These are phyloP conservation scores for Arthromyces matolae DNA, from an alignment of 768 basidiomycete genomes.

Conservation along the genomic window DNA sequence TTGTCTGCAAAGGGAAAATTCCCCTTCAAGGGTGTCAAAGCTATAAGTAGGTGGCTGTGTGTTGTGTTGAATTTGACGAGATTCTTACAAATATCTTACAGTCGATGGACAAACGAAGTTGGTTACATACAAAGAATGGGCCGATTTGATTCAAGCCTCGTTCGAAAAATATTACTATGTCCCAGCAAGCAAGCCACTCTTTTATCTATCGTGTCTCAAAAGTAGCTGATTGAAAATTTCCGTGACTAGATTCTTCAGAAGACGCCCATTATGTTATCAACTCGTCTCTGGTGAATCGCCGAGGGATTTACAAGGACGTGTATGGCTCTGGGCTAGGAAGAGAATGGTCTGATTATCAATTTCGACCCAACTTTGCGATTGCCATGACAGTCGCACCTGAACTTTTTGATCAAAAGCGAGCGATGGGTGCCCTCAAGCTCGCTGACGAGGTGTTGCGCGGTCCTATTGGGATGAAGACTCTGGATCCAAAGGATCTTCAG, in stretches of 20 bases:
- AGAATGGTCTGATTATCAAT: slow-evolving; percentile 97
- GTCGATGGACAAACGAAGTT: slow-evolving; percentile 65
- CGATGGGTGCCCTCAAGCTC: slow-evolving; percentile 73
- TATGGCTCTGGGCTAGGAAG: slow-evolving; percentile 82
- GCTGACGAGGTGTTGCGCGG: slow-evolving; percentile 79
- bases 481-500: slow-evolving; percentile 83
- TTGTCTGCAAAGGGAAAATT: slow-evolving; percentile 65
- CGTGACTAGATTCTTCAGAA: slow-evolving; percentile 55
- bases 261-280: slow-evolving; percentile 73
- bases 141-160: slow-evolving; percentile 72
- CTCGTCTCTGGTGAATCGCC: slow-evolving; percentile 69
- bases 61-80: no score
- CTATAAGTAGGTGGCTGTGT: slow-evolving; percentile 53
- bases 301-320: slow-evolving; percentile 99
- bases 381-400: slow-evolving; percentile 98
- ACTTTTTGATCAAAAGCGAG: slow-evolving; percentile 79
- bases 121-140: slow-evolving; percentile 91
- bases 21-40: slow-evolving; percentile 88
- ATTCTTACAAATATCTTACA: slow-evolving; percentile 25
- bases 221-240: slow-evolving; percentile 6
- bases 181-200: slow-evolving; percentile 56
- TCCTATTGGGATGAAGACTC: slow-evolving; percentile 94
- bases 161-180: slow-evolving; percentile 93
- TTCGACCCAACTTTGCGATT: slow-evolving; percentile 90
- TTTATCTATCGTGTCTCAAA: not conserved